phyloP scores from a whole-genome alignment of 2,329 filamentous ascomycete genomes.

The Alternaria ethzedia region DNA sequence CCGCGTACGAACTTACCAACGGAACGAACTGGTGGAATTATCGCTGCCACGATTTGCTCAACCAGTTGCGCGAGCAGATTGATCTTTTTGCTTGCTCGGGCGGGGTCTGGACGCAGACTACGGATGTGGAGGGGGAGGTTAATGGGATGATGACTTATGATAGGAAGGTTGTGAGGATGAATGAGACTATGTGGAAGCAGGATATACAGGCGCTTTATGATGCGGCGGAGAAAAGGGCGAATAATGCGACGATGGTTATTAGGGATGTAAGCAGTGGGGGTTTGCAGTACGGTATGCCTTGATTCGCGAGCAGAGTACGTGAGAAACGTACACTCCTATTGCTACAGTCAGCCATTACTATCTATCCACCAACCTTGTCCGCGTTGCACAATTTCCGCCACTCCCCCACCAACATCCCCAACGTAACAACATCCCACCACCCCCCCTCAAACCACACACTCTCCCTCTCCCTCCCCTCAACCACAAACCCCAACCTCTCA shows the following conservation, averaged over 20 bases:
- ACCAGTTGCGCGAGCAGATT: conserved; percentile 57
- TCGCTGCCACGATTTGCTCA: conserved; percentile 61
- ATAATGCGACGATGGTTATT: neutral
- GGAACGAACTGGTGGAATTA: conserved; percentile 70
- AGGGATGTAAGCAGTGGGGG: neutral
- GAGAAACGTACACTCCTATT: neutral
- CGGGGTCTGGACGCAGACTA: conserved; percentile 76
- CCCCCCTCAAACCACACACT: conserved; percentile 52
- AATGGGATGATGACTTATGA: conserved; percentile 76
- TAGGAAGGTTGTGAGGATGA: conserved; percentile 63
- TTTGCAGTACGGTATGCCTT: neutral
- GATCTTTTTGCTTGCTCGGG: conserved; percentile 68
- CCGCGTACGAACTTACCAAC: conserved; percentile 70
- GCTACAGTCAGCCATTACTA: neutral
- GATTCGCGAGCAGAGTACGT: neutral
- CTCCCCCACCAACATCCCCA: conserved; percentile 40
- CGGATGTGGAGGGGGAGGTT: conserved; percentile 76
- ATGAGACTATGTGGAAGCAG: conserved; percentile 64
- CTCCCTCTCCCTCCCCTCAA: conserved; percentile 54
- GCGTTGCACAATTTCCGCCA: no score
- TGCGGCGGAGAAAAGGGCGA: conserved; percentile 44
- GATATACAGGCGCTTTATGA: conserved; percentile 68
- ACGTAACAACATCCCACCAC: conserved; percentile 43
- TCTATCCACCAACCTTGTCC: no score
- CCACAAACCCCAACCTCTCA: conserved; percentile 53